Base-by-base conservation (phyloP, 768 basidiomycete genomes). In the Clavulina sp. region DNA sequence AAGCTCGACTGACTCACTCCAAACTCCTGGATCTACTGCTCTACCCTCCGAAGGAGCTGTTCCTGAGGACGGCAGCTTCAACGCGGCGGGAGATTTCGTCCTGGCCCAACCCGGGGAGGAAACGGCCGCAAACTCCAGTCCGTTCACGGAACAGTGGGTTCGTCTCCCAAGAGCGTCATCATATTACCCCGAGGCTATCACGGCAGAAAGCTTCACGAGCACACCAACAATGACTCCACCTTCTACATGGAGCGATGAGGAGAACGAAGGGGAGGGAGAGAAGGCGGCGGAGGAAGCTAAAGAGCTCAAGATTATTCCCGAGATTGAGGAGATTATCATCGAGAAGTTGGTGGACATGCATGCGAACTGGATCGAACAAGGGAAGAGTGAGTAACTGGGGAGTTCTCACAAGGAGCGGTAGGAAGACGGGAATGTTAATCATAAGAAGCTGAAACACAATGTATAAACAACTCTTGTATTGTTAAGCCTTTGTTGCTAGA, bases 291-390 rank as follows among this genome's bases (percentile, higher is more conserved):
- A 19, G 19, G 44, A 59, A 55, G 19, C 43, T 16, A 57, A 62
- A 9, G 56, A 62, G 28, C 62, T 59, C 19, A 67, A 68, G 5
- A 66, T 63, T 57, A 66, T 67, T 30, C 79, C 79, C 54, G 93
- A 99, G 67, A 97, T 99, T 33, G 93, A 99, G 64, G 84, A 92
- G 60, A 78, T 88, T 51, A 96, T 97, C 55, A 69, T 97, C 1
- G 64, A 61, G 1, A 83, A 86, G 60, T 68, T 97, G 47, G 75
- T 86, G 4, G 68, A 65, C 58, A 72, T 83, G 56, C 93, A 99
- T 65, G 66, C 69, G 3, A 64, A 60, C 28, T 96, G 91, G 87
- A 65, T 70, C 24, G 33, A 54, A n/a, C 33, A 49, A 36, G 36
- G 43, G 38, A 38, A 38, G 9, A 19, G 34, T 38, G n/a, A n/a